Base-by-base conservation (phyloP, 495 filamentous ascomycete species). In the Podospora pseudoanserina region DNA sequence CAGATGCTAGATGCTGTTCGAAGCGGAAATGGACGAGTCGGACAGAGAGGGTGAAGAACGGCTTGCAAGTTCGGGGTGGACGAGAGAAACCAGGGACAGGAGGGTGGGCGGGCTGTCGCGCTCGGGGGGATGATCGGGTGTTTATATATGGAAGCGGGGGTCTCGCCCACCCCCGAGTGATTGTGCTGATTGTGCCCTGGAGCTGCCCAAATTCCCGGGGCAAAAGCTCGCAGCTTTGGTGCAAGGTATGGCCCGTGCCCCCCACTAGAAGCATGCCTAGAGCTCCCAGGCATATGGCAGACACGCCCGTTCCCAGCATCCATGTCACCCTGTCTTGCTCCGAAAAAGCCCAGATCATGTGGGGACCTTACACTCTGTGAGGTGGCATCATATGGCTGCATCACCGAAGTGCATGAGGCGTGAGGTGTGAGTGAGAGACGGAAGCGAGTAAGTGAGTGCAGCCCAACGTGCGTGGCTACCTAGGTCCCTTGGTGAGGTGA, bases 141-240 rank as follows among this genome's bases (percentile, higher is more conserved):
- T 79, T 83, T 81, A 82, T 83, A 83, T 83, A 82, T 67, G 73
- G 76, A 69, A 77, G 73, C 76, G 79, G 81, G 81, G 79, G 66
- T 67, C 34, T 73, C 68, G 70, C 63, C 63, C 68, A 72, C 74
- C 72, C 72, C 69, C 65, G 75, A 79, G 75, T 78, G 75, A 77
- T 74, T 76, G 73, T 66, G 75, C 70, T 69, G 68, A 74, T 71
- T 75, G 66, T 59, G 63, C 70, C 68, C 70, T 68, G 65, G 60
- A 64, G 62, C 65, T 64, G 30, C 49, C 67, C 67, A 70, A 70
- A 70, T 73, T 71, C 61, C 68, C 68, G 67, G 71, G 67, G 70
- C 67, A 64, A 62, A 62, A 54, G 55, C 65, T 63, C 26, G 26
- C 58, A 26, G 44, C 65, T 64, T 71, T 34, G 64, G 67, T 62